Conservation (phyloP, 2,329 filamentous ascomycete species). For the Alternaria sp. region DNA sequence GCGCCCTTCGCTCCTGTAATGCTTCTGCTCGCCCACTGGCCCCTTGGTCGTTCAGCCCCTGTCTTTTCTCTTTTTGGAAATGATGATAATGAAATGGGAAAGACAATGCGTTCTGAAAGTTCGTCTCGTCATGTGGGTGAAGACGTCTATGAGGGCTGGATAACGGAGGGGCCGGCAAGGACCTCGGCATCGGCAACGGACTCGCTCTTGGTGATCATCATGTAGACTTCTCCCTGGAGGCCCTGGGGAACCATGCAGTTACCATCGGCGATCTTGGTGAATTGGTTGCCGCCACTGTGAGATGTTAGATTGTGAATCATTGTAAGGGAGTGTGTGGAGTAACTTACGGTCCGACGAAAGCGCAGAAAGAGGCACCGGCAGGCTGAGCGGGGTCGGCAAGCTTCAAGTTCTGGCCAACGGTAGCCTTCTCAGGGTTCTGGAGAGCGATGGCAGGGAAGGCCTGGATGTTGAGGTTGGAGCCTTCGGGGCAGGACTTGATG, state of each 20-base stretch:
- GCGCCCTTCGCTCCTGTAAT: slow-evolving; percentile 11
- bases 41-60: slow-evolving; percentile 1
- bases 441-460: slow-evolving; percentile 66
- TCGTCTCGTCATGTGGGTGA: slow-evolving; percentile 1
- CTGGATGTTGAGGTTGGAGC: slow-evolving; percentile 66
- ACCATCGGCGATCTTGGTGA: slow-evolving; percentile 62
- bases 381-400: slow-evolving; percentile 46
- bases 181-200: slow-evolving; percentile 56
- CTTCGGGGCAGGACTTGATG: slow-evolving; percentile 72
- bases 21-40: slow-evolving; percentile 1
- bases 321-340: slow-evolving; percentile 27
- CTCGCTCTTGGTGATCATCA: slow-evolving; percentile 65
- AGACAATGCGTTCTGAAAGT: slow-evolving; percentile 8
- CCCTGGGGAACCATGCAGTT: slow-evolving; percentile 68
- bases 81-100: slow-evolving; percentile 8
- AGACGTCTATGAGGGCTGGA: slow-evolving; percentile 45
- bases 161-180: slow-evolving; percentile 60
- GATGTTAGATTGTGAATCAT: slow-evolving; percentile 25
- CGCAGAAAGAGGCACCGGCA: slow-evolving; percentile 64
- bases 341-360: slow-evolving; percentile 67
- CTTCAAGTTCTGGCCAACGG: slow-evolving; percentile 48
- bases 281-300: slow-evolving; percentile 51
- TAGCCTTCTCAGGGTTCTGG: slow-evolving; percentile 57
- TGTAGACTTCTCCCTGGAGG: slow-evolving; percentile 69
- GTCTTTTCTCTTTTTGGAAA: background rate